Evolutionary conservation across 2,329 filamentous ascomycete genomes (phyloP).

Genomic region (Sporothrix brasiliensis): DNA sequence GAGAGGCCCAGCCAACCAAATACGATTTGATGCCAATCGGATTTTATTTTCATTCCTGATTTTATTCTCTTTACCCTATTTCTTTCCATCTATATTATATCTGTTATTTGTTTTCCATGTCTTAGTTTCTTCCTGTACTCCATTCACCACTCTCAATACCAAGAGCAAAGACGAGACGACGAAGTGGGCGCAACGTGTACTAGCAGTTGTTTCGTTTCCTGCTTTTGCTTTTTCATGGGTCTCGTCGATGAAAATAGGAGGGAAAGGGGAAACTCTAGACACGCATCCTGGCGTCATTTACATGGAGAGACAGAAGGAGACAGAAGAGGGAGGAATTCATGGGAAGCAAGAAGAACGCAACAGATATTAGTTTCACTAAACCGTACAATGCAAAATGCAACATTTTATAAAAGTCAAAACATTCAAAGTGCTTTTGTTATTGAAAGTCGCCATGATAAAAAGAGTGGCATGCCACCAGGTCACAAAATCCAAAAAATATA

Average conservation of each 20-base stretch:
- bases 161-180: neutral
- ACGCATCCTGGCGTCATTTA: neutral
- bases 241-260: neutral
- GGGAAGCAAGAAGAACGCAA: neutral
- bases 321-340: neutral
- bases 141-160: neutral
- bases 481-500: neutral
- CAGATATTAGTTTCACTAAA: constrained; percentile 2
- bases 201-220: neutral
- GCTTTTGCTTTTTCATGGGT: neutral
- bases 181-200: neutral
- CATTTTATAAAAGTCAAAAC: neutral
- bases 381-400: neutral
- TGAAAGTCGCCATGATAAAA: constrained; percentile 5
- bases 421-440: neutral
- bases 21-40: constrained; percentile 19
- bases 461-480: neutral
- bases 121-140: neutral
- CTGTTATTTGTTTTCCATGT: neutral
- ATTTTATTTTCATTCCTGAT: neutral
- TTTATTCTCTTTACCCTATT: neutral
- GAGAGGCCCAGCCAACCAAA: constrained; percentile 11
- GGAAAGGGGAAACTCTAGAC: neutral
- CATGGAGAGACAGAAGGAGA: neutral
- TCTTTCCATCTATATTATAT: neutral